Evolutionary conservation across 495 filamentous ascomycete species (phyloP), one percentile per base, ranked within the genome.

Genomic region (Chaetomium cochliodes): DNA sequence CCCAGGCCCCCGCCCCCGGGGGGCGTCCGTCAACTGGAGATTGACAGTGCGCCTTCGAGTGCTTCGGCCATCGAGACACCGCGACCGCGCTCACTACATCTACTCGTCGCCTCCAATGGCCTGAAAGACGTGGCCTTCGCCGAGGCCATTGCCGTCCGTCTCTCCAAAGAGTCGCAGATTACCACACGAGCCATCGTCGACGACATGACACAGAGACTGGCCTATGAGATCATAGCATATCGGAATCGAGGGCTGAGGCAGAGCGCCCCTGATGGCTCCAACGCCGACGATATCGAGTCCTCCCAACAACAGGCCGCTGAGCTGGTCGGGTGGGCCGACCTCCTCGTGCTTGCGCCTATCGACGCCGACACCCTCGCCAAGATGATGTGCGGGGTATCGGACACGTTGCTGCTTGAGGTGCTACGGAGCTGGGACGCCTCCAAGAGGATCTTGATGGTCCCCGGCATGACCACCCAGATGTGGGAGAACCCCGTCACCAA

Each of bases 401-500:
- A 88, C 67, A 92, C 84, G 8, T 79, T 92, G 52, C 80, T 92
- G 4, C 78, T 93, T 44, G 86, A 90, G 46, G 84, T 93, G 6
- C 72, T 96, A 49, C 84, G 91, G 30, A 87, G 88, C 47, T 96
- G 92, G 92, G 87, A 92, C 63, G 88, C 90, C 5, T 85, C 86
- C 2, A 94, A 94, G 77, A 88, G 91, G 67, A 90, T 93, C 22
- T 74, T 93, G 53, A 76, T 96, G 22, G 85, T 94, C 16, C 92
- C 91, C 0, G 90, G 88, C 51, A 93, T 96, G 91, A 90, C 88
- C 7, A 82, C 82, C 7, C 80, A 87, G 61, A 89, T 90, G 85
- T 96, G 92, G 92, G 86, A 92, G 72, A 89, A 93, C 69, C 91
- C 91, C 16, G 86, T 93, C 77, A 93, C 88, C 23, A 87, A 86